Percentiles rank a stretch among this genome's conserved stretches.
These are phyloP conservation scores for Phyllostachys edulis DNA, from an alignment of 176 grass and related monocot species.

Conservation along the genomic window DNA sequence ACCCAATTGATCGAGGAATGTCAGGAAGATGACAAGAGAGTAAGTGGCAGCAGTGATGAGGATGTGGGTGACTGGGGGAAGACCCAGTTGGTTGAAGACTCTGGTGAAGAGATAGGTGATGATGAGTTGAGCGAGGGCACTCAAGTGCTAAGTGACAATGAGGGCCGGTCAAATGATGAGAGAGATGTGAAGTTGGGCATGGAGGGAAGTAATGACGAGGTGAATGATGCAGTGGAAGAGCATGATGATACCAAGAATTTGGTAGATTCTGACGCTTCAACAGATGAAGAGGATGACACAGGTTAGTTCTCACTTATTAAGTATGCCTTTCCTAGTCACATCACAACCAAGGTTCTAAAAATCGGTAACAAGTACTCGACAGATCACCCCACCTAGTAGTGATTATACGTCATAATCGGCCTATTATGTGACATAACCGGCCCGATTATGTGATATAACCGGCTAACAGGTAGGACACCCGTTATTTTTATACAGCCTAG, in stretches of 20 bases:
- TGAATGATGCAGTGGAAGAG: background rate
- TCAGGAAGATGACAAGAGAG: background rate
- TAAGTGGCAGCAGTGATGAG: background rate
- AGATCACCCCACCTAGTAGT: too few species aligned
- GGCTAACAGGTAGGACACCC: too few species aligned
- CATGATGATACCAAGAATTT: background rate
- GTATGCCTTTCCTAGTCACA: background rate
- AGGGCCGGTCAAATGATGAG: slow-evolving; percentile 8
- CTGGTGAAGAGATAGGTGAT: slow-evolving; percentile 29
- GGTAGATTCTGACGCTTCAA: slow-evolving; percentile 53
- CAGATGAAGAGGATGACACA: slow-evolving; percentile 47
- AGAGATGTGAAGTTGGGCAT: background rate
- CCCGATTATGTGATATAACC: too few species aligned
- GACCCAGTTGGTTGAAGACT: slow-evolving; percentile 46
- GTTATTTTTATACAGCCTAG: too few species aligned
- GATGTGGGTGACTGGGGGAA: background rate
- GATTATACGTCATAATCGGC: too few species aligned
- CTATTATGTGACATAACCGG: too few species aligned
- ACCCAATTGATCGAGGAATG: slow-evolving; percentile 36
- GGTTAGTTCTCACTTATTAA: slow-evolving; percentile 34
- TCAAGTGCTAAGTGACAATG: slow-evolving; percentile 27
- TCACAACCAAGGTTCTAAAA: background rate
- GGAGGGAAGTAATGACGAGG: background rate
- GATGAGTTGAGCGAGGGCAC: slow-evolving; percentile 28
- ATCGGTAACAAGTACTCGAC: too few species aligned